These are phyloP conservation scores for Podila epicladia DNA, from an alignment of 192 early-diverging fungal species.

Conservation along the genomic window DNA sequence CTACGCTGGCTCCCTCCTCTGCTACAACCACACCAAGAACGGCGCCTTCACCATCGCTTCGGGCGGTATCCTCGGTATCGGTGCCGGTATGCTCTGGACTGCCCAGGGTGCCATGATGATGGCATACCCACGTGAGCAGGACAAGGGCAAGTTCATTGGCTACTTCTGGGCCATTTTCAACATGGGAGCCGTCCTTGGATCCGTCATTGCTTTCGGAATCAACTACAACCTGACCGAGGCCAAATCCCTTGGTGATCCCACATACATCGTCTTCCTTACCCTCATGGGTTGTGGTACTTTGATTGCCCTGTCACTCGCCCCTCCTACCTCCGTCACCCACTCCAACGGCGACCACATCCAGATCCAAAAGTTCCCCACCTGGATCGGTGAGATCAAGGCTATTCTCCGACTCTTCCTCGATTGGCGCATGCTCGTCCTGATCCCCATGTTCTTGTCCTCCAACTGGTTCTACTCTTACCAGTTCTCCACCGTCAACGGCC, in stretches of 20 bases:
- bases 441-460: slow-evolving; percentile 75
- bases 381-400: slow-evolving; percentile 61
- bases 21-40: slow-evolving; percentile 68
- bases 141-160: slow-evolving; percentile 84
- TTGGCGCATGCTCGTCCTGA: slow-evolving; percentile 72
- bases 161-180: slow-evolving; percentile 91
- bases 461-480: slow-evolving; percentile 89
- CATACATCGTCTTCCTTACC: slow-evolving; percentile 78
- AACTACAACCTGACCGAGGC: slow-evolving; percentile 65
- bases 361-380: slow-evolving; percentile 76
- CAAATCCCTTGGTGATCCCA: slow-evolving; percentile 67
- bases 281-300: slow-evolving; percentile 72
- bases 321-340: slow-evolving; percentile 68
- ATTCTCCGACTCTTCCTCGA: slow-evolving; percentile 69
- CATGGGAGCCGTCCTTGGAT: slow-evolving; percentile 83
- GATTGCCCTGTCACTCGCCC: slow-evolving; percentile 65
- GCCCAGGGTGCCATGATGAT: slow-evolving; percentile 88
- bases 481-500: slow-evolving; percentile 65
- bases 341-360: slow-evolving; percentile 75
- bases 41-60: slow-evolving; percentile 74
- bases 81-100: slow-evolving; percentile 79
- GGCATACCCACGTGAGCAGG: slow-evolving; percentile 84
- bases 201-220: slow-evolving; percentile 75
- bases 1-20: slow-evolving; percentile 82
- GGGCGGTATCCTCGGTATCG: slow-evolving; percentile 84